Conservation (phyloP, 768 basidiomycete genomes). For the Mrakia gelida region DNA sequence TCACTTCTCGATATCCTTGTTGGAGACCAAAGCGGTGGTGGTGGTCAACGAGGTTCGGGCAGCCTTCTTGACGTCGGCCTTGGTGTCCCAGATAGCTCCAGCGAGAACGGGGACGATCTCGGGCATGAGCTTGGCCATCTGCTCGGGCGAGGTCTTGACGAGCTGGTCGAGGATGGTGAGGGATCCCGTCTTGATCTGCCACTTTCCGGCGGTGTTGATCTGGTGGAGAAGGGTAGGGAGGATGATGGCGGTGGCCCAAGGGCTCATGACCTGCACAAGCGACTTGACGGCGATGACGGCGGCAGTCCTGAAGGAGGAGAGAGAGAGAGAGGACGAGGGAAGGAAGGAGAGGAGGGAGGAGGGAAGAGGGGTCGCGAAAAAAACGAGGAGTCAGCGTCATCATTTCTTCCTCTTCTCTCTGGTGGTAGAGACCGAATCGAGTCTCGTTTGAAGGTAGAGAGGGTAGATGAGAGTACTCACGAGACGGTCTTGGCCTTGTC, state of each 20-base stretch:
- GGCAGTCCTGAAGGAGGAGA: constrained; percentile 52
- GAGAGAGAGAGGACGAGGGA: neutral
- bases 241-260: constrained; percentile 71
- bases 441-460: neutral
- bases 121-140: constrained; percentile 84
- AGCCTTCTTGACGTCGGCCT: constrained; percentile 97
- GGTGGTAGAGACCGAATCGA: neutral
- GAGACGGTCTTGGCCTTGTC: constrained; percentile 86
- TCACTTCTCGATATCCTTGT: constrained; percentile 81
- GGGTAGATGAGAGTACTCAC: constrained; percentile 10
- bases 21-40: constrained; percentile 87
- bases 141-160: constrained; percentile 71
- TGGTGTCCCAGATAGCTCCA: constrained; percentile 98
- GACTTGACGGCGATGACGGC: constrained; percentile 76
- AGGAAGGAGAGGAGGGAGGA: neutral
- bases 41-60: constrained; percentile 91
- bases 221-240: constrained; percentile 85
- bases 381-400: constrained; percentile 2
- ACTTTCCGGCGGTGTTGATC: constrained; percentile 93
- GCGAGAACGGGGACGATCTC: constrained; percentile 91
- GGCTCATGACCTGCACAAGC: constrained; percentile 73
- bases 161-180: constrained; percentile 79
- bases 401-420: neutral
- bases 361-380: neutral
- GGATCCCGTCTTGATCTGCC: constrained; percentile 91